Percentiles rank a stretch among this genome's conserved stretches.
Conservation (phyloP, 2,329 filamentous ascomycete genomes). For the Arthrobotrys entomopaga region DNA sequence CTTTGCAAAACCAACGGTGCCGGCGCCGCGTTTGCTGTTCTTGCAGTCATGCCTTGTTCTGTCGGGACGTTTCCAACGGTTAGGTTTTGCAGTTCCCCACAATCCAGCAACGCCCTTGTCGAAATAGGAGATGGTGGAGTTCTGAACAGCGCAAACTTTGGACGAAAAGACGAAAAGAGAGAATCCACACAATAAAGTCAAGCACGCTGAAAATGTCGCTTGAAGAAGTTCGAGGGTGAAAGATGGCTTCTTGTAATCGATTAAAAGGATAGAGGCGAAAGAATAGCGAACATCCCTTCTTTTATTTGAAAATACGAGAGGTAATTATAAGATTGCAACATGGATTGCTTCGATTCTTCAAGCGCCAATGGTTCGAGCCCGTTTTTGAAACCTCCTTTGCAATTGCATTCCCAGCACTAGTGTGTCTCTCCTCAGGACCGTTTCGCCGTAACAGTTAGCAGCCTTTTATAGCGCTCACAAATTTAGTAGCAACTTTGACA, state of each 20-base stretch:
- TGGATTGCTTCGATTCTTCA: slow-evolving; percentile 35
- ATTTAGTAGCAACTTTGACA: slow-evolving; percentile 27
- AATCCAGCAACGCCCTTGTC: slow-evolving; percentile 42
- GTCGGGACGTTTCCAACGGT: slow-evolving; percentile 4
- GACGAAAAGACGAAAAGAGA: slow-evolving; percentile 21
- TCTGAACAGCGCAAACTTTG: slow-evolving; percentile 8
- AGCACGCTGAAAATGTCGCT: slow-evolving; percentile 13
- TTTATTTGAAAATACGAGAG: slow-evolving; percentile 30
- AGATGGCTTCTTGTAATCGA: slow-evolving; percentile 28
- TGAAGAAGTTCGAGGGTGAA: slow-evolving; percentile 15
- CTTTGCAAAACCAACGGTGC: slow-evolving; percentile 49
- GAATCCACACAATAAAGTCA: slow-evolving; percentile 33
- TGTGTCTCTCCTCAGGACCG: slow-evolving; percentile 43
- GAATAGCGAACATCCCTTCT: slow-evolving; percentile 42
- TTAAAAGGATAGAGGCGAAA: slow-evolving; percentile 26
- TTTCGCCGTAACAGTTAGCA: slow-evolving; percentile 26
- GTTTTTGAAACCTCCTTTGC: slow-evolving; percentile 35
- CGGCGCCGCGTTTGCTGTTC: slow-evolving; percentile 35
- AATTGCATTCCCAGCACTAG: slow-evolving; percentile 44
- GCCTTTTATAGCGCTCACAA: slow-evolving; percentile 23
- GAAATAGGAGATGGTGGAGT: slow-evolving; percentile 41
- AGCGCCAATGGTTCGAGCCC: slow-evolving; percentile 40
- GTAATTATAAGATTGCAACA: slow-evolving; percentile 14
- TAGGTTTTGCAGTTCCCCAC: slow-evolving; percentile 30
- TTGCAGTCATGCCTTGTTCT: slow-evolving; percentile 44